Conservation (phyloP, 176 grass and related monocot species). For the Aechmea fasciata region DNA sequence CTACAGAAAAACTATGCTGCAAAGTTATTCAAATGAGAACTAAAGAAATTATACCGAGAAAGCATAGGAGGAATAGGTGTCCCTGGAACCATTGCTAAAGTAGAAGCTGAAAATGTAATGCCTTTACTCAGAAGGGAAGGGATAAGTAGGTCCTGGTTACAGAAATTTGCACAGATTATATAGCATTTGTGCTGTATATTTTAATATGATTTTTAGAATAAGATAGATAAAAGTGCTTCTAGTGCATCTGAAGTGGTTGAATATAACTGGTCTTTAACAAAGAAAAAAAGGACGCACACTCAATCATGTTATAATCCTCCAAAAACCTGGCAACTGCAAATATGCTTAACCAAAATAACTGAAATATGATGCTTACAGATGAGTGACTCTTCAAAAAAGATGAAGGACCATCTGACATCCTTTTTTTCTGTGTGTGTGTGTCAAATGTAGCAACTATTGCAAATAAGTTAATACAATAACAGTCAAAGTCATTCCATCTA, state of each 20-base stretch:
- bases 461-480: too few relatives aligned
- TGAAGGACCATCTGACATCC: too few relatives aligned
- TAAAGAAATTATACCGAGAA: slow-evolving; percentile 48
- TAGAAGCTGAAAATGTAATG: slow-evolving; percentile 48
- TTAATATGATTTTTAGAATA: background rate
- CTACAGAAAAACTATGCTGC: background rate
- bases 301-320: too few relatives aligned
- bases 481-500: too few relatives aligned
- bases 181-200: background rate
- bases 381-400: too few relatives aligned
- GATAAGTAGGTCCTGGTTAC: slow-evolving; percentile 73
- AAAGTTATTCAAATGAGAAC: slow-evolving; percentile 10
- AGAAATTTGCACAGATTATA: slow-evolving; percentile 13
- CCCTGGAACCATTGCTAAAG: slow-evolving; percentile 69
- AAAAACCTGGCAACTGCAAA: too few relatives aligned
- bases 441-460: too few relatives aligned
- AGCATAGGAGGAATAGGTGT: slow-evolving; percentile 96
- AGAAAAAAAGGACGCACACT: too few relatives aligned
- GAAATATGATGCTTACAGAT: too few relatives aligned
- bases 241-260: background rate
- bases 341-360: too few relatives aligned
- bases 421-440: too few relatives aligned
- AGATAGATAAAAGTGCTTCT: background rate
- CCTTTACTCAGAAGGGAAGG: slow-evolving; percentile 78
- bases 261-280: too few relatives aligned